Conservation (phyloP, 371 early-diverging fungal species). For the Rhizopus sp. region DNA sequence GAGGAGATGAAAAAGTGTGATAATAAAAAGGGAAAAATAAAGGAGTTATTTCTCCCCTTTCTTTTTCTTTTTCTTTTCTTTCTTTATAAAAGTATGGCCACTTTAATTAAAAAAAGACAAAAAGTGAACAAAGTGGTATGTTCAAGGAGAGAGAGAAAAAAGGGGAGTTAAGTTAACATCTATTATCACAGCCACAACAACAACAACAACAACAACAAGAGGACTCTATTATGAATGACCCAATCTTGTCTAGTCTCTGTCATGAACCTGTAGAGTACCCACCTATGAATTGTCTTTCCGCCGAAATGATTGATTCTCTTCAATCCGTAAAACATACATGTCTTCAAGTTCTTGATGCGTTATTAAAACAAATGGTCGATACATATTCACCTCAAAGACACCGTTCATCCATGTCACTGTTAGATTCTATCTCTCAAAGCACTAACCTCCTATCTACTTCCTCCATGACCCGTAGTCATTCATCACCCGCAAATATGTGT, state of each 20-base stretch:
- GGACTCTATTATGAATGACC: conserved; percentile 5
- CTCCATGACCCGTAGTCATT: conserved; percentile 32
- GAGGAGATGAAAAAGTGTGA: not conserved
- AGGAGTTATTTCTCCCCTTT: not conserved
- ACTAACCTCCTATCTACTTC: conserved; percentile 22
- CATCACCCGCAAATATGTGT: conserved; percentile 36
- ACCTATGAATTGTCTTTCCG: conserved; percentile 7
- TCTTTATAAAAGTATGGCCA: conserved; percentile 16
- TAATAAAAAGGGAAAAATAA: not conserved
- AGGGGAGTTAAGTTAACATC: not conserved
- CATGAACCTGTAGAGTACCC: conserved; percentile 13
- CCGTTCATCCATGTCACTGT: conserved; percentile 10
- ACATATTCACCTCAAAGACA: conserved; percentile 9
- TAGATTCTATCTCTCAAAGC: conserved; percentile 35
- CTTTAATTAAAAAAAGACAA: conserved; percentile 9
- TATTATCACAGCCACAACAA: not conserved
- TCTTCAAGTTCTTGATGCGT: conserved; percentile 35
- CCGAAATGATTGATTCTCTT: conserved; percentile 31
- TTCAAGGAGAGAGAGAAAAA: not conserved
- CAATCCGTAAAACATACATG: conserved; percentile 41
- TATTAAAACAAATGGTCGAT: conserved; percentile 32
- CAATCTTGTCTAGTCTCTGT: conserved; percentile 7
- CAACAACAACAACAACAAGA: conserved; percentile 6
- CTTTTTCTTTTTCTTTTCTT: conserved; percentile 9
- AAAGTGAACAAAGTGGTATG: not conserved